Evolutionary conservation across 805 yeast genomes (phyloP).

Genomic region (Candida silvicultrix): DNA sequence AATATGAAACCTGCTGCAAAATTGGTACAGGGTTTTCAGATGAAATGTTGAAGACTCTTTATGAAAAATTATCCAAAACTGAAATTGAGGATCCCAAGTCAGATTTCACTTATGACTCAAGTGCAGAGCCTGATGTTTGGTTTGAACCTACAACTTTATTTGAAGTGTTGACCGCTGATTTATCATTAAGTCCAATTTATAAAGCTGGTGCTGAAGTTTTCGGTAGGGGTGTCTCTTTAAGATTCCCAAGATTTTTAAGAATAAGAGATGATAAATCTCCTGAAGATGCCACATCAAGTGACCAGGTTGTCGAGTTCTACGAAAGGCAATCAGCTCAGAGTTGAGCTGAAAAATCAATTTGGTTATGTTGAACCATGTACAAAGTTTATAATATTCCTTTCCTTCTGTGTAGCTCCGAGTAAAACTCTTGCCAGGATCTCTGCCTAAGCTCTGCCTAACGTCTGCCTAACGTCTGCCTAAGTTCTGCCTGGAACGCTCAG

Average conservation of each 20-base stretch:
- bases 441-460: no score
- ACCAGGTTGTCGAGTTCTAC: conserved; percentile 80
- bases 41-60: conserved; percentile 59
- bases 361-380: not conserved
- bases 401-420: no score
- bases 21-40: conserved; percentile 97
- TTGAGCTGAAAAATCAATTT: not conserved
- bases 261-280: conserved; percentile 80
- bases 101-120: conserved; percentile 61
- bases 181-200: conserved; percentile 82
- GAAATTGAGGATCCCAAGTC: conserved; percentile 61
- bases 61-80: conserved; percentile 58
- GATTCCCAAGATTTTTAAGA: conserved; percentile 84
- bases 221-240: conserved; percentile 78
- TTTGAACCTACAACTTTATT: conserved; percentile 80
- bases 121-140: conserved; percentile 89
- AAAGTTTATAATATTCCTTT: not conserved
- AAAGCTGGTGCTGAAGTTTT: conserved; percentile 71
- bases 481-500: no score
- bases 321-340: conserved; percentile 47
- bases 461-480: no score
- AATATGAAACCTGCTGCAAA: conserved; percentile 91
- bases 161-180: conserved; percentile 88
- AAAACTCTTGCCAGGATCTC: no score
- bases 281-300: conserved; percentile 82